Evolutionary conservation across 331 rosid species (phyloP).

Genomic region (Arachis monticola): DNA sequence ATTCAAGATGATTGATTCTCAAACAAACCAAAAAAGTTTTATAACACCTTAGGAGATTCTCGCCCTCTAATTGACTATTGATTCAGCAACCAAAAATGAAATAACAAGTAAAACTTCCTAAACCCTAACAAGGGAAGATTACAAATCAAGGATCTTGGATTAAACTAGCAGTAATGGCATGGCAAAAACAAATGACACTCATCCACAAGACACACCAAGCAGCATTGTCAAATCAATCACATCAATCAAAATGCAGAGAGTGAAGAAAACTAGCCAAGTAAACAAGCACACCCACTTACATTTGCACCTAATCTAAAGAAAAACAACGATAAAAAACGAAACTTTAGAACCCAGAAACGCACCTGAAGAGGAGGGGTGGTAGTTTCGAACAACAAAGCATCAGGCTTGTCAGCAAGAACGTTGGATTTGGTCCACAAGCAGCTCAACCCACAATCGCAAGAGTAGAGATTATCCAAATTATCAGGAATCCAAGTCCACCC

Average conservation of each 20-base stretch:
- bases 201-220: slow-evolving; percentile 6
- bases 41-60: background rate
- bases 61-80: background rate
- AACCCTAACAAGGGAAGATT: slow-evolving; percentile 1
- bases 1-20: background rate
- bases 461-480: slow-evolving; percentile 88
- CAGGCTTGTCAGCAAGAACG: slow-evolving; percentile 95
- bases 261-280: slow-evolving; percentile 26
- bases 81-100: slow-evolving; percentile 17
- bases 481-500: slow-evolving; percentile 99
- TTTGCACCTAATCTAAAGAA: slow-evolving; percentile 11
- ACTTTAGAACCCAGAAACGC: slow-evolving; percentile 9
- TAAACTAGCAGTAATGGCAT: background rate
- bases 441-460: slow-evolving; percentile 84
- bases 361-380: slow-evolving; percentile 91
- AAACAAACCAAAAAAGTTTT: slow-evolving; percentile 1
- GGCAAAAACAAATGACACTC: slow-evolving; percentile 6
- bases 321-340: background rate
- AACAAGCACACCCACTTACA: slow-evolving; percentile 15
- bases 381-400: slow-evolving; percentile 82
- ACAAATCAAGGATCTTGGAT: slow-evolving; percentile 19
- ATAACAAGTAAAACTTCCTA: background rate
- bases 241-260: background rate
- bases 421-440: slow-evolving; percentile 95
- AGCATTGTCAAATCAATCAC: slow-evolving; percentile 21